Base-by-base conservation (phyloP, 805 yeast species). In the Geotrichum ghanense region DNA sequence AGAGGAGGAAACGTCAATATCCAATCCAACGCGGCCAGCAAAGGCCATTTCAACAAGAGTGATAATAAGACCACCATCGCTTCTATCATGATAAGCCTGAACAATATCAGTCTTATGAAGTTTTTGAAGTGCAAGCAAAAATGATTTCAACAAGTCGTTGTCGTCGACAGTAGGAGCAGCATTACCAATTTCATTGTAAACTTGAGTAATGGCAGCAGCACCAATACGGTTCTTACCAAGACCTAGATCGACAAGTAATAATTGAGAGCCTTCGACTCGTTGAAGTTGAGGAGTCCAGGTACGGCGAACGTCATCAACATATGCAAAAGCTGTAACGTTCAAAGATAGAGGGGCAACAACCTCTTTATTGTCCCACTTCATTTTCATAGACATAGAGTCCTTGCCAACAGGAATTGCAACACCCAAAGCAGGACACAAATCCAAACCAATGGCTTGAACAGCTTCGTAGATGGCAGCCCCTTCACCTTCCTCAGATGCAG, bases 331-430 rank as follows among this genome's bases (percentile, higher is more conserved):
- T 20, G 98, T 89, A 55, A 90, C 74, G 43, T 85, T 83, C 57
- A 90, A 76, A 10, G 97, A 83, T 61, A 92, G 71, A 43, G 99
- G 99, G n/a, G 97, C 87, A 51, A 92, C 80, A 40, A 92, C 97
- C 65, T 87, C 95, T 58, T 82, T 85, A 37, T 58, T 48, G 45
- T 59, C 68, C 99, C 99, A 92, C 59, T 83, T 81, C 97, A 92
- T 92, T 70, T 88, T 87, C 98, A 92, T 90, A 20, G 97, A 88
- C 96, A 92, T 88, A 27, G 97, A 88, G 66, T 92, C 99, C 69
- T 92, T 92, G 55, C 99, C 99, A 31, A 92, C 99, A 12, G 99
- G 99, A 49, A 92, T 87, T 19, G 94, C 74, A 51, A 92, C 69
- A 41, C 95, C 97, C 54, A 92, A 74, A 50, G 77, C 90, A 20